Conservation (phyloP, 345 rosid species). For the Eucalyptus shirleyi region DNA sequence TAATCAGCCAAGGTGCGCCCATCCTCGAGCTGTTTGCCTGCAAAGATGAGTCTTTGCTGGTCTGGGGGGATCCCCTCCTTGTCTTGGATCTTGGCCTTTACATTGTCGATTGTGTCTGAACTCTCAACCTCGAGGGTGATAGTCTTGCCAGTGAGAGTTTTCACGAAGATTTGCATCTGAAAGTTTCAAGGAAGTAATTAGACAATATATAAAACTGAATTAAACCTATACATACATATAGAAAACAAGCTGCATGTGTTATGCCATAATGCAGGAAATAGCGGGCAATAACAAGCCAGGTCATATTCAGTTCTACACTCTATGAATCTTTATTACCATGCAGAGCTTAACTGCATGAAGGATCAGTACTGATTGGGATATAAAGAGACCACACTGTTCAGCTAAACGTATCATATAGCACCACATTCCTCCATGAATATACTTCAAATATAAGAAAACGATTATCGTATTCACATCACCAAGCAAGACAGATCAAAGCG, state of each 20-base stretch:
- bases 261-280: not conserved
- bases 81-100: conserved; percentile 29
- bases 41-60: conserved; percentile 36
- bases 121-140: conserved; percentile 31
- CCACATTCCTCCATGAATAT: not conserved
- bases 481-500: not conserved
- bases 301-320: not conserved
- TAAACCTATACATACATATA: not conserved
- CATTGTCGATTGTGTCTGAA: conserved; percentile 25
- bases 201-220: not conserved
- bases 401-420: not conserved
- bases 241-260: not conserved
- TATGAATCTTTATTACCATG: not conserved
- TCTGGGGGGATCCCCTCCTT: conserved; percentile 40
- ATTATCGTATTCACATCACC: not conserved
- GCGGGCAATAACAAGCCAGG: not conserved
- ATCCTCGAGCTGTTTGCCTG: conserved; percentile 34
- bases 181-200: not conserved
- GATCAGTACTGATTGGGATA: not conserved
- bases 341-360: not conserved
- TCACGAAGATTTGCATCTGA: not conserved
- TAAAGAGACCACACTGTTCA: not conserved
- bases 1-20: conserved; percentile 35
- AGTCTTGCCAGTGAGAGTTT: conserved; percentile 28
- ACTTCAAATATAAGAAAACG: not conserved